A percentile compares a stretch with the other conserved stretches of the same genome.
These are phyloP conservation scores for Cyclanthera cordifolia DNA, from an alignment of 306 rosid genomes.

Conservation along the genomic window DNA sequence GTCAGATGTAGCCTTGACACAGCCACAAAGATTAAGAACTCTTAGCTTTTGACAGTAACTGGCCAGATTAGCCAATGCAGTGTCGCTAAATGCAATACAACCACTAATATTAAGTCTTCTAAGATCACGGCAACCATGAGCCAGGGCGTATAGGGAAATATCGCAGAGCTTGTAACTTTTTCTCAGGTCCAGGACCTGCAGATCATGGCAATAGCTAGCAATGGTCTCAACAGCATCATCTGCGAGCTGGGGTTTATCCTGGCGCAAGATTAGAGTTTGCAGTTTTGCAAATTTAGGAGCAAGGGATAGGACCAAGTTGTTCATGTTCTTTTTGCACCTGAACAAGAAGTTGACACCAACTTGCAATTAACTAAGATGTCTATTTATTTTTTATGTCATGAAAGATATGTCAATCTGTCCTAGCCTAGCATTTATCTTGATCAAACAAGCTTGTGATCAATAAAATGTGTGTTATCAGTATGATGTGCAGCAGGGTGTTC, in stretches of 20 bases:
- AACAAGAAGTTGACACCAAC: slow-evolving; percentile 12
- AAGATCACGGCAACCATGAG: slow-evolving; percentile 65
- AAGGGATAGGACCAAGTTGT: slow-evolving; percentile 63
- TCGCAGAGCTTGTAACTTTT: slow-evolving; percentile 85
- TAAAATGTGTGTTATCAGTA: neutral
- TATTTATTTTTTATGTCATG: neutral
- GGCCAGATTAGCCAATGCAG: slow-evolving; percentile 59
- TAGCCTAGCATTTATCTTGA: neutral
- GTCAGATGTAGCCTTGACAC: slow-evolving; percentile 65
- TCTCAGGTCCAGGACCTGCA: slow-evolving; percentile 90
- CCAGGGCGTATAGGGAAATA: slow-evolving; percentile 50
- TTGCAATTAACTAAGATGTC: neutral
- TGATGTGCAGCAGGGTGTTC: neutral
- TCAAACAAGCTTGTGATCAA: neutral
- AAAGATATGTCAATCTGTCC: neutral
- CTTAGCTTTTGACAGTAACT: slow-evolving; percentile 56
- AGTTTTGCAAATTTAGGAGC: slow-evolving; percentile 69
- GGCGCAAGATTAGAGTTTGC: slow-evolving; percentile 72
- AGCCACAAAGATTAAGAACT: slow-evolving; percentile 80
- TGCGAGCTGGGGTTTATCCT: slow-evolving; percentile 71
- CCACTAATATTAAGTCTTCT: slow-evolving; percentile 70
- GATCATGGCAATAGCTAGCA: slow-evolving; percentile 56
- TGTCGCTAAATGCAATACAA: slow-evolving; percentile 65
- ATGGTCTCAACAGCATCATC: slow-evolving; percentile 64
- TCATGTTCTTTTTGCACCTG: slow-evolving; percentile 94